Evolutionary conservation across 805 yeast genomes (phyloP).

Genomic region (Metschnikowia peoriensis): DNA sequence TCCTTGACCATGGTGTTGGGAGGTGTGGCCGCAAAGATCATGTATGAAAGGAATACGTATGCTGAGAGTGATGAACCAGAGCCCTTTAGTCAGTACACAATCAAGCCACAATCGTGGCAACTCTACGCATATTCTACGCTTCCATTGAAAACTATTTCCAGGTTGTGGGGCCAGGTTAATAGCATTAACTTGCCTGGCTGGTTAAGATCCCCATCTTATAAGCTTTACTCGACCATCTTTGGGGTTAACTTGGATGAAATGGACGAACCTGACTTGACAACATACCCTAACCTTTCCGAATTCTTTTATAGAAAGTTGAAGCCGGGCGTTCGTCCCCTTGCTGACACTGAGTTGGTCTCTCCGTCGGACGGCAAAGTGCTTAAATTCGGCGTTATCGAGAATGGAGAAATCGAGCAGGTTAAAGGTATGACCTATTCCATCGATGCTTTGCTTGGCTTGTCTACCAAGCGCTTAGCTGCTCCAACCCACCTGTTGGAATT

Average conservation of each 20-base stretch:
- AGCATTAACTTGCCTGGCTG: slow-evolving; percentile 81
- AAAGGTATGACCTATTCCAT: slow-evolving; percentile 93
- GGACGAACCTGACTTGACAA: slow-evolving; percentile 72
- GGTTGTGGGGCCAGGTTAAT: slow-evolving; percentile 94
- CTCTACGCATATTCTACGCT: slow-evolving; percentile 84
- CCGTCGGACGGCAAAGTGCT: slow-evolving; percentile 94
- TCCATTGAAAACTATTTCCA: slow-evolving; percentile 86
- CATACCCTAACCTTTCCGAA: slow-evolving; percentile 80
- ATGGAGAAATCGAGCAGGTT: slow-evolving; percentile 93
- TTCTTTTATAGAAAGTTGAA: slow-evolving; percentile 83
- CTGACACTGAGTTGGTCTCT: slow-evolving; percentile 65
- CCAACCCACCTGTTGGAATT: slow-evolving; percentile 52
- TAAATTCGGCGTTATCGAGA: slow-evolving; percentile 74
- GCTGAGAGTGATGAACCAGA: slow-evolving; percentile 28
- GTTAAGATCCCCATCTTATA: slow-evolving; percentile 80
- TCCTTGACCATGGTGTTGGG: slow-evolving; percentile 52
- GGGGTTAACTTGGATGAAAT: slow-evolving; percentile 90
- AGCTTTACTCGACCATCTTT: slow-evolving; percentile 72
- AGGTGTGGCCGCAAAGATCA: slow-evolving; percentile 50
- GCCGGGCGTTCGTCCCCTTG: slow-evolving; percentile 76
- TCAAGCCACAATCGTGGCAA: slow-evolving; percentile 80
- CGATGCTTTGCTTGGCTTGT: slow-evolving; percentile 79
- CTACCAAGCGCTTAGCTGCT: slow-evolving; percentile 48
- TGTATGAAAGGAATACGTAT: slow-evolving; percentile 30
- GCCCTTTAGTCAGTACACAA: slow-evolving; percentile 36